Percentiles rank a stretch among this genome's conserved stretches.
phyloP scores from a whole-genome alignment of 78 protist species.

The Chrysochromulina parva region DNA sequence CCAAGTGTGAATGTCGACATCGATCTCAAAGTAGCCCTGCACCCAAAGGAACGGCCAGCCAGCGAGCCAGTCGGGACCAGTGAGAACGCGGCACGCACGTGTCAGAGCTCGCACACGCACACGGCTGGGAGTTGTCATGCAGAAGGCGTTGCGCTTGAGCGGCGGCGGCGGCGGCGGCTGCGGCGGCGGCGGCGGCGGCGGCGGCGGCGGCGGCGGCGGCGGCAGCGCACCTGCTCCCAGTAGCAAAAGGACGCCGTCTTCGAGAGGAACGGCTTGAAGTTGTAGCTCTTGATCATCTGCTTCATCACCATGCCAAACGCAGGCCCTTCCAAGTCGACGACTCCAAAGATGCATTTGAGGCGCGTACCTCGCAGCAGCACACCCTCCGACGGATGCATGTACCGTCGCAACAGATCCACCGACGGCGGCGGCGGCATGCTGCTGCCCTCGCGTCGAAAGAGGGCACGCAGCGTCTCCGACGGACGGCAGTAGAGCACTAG shows the following conservation, averaged over 20 bases:
- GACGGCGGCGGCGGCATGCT: not conserved
- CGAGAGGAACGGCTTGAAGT: constrained; percentile 4
- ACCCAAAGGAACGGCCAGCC: too few relatives aligned
- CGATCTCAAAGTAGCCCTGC: not conserved
- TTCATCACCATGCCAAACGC: not conserved
- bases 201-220: too few relatives aligned
- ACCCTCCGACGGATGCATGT: not conserved
- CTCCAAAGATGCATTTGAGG: not conserved
- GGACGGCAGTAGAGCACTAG: not conserved
- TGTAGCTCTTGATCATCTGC: not conserved
- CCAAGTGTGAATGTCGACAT: not conserved
- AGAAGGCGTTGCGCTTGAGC: too few relatives aligned
- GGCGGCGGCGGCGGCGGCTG: too few relatives aligned
- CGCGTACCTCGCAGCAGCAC: not conserved
- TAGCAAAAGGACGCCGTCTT: not conserved
- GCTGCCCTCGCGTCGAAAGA: not conserved
- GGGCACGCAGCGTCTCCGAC: not conserved
- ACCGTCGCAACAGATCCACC: not conserved
- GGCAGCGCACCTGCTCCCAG: not conserved
- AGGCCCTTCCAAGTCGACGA: not conserved
- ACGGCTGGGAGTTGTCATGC: too few relatives aligned
- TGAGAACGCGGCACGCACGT: too few relatives aligned
- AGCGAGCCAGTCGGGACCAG: too few relatives aligned
- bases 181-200: too few relatives aligned
- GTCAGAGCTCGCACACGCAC: too few relatives aligned